Conservation (phyloP, 2,329 filamentous ascomycete genomes). For the Huntiella decipiens region DNA sequence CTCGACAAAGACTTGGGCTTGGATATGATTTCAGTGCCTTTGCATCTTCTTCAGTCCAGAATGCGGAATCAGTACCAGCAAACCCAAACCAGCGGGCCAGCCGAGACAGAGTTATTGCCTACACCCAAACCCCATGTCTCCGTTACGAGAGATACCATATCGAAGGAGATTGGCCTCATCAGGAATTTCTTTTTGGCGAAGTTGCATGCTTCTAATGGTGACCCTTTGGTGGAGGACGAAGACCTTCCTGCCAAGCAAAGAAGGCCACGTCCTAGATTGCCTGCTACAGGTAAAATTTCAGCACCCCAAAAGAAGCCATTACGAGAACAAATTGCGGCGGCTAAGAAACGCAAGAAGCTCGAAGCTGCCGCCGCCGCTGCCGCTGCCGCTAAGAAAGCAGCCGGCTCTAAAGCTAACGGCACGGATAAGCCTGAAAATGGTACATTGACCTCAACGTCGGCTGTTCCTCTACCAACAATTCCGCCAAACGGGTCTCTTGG, state of each 20-base stretch:
- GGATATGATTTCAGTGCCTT: conserved; percentile 71
- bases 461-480: too few relatives aligned
- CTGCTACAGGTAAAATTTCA: conserved; percentile 66
- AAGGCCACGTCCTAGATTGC: conserved; percentile 45
- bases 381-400: conserved; percentile 2
- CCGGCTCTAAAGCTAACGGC: not conserved
- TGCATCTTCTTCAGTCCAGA: conserved; percentile 82
- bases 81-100: conserved; percentile 44
- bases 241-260: conserved; percentile 86
- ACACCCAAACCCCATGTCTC: conserved; percentile 52
- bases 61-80: conserved; percentile 72
- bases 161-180: conserved; percentile 67
- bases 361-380: conserved; percentile 25
- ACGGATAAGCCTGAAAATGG: conserved; percentile 7
- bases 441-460: conserved; percentile 8
- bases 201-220: conserved; percentile 55
- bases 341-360: conserved; percentile 74
- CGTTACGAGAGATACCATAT: conserved; percentile 59
- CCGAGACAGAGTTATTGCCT: conserved; percentile 44
- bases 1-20: conserved; percentile 81
- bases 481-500: not conserved
- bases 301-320: conserved; percentile 67
- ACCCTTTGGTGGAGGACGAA: conserved; percentile 65
- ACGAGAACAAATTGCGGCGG: conserved; percentile 63
- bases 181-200: conserved; percentile 85